A percentile compares a stretch with the other conserved stretches of the same genome.
Evolutionary conservation across 352 stramenopile genomes (phyloP).

Genomic region (Globisporangium lucens): DNA sequence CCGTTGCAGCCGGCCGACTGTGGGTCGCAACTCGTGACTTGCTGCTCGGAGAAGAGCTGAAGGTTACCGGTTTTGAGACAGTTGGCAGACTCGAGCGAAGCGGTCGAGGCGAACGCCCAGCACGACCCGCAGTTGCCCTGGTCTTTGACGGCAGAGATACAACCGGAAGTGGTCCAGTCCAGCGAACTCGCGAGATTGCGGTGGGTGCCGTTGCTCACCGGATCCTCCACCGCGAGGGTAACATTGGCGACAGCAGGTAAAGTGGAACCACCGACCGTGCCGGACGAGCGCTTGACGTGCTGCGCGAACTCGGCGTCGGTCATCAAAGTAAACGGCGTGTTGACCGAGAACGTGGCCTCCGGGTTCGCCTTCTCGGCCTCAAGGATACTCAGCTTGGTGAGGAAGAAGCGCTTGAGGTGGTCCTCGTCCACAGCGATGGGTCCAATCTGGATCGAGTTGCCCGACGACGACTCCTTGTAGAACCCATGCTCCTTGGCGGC

Average conservation of each 20-base stretch:
- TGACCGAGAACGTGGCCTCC: neutral
- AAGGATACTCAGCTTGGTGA: neutral
- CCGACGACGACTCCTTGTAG: neutral
- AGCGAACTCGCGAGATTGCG: neutral
- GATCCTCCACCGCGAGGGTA: neutral
- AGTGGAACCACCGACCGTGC: no score
- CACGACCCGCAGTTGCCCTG: slow-evolving; percentile 96
- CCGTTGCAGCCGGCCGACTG: neutral
- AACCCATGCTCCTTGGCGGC: neutral
- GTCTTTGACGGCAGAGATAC: slow-evolving; percentile 70
- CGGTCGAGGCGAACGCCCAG: slow-evolving; percentile 95
- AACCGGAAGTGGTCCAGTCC: neutral
- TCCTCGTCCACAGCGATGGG: neutral
- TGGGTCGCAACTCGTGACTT: neutral
- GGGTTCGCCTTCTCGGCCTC: neutral
- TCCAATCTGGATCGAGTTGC: neutral
- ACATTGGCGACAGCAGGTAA: neutral
- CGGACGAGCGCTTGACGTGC: neutral
- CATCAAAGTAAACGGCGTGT: neutral
- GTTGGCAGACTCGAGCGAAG: slow-evolving; percentile 40
- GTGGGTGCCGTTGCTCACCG: neutral
- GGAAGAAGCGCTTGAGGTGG: neutral
- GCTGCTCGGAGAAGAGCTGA: neutral
- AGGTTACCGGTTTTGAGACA: slow-evolving; percentile 28
- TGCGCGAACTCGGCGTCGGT: neutral